These are phyloP conservation scores for Ceratocystis diversiconidia DNA, from an alignment of 2,329 filamentous ascomycete genomes.

Conservation along the genomic window DNA sequence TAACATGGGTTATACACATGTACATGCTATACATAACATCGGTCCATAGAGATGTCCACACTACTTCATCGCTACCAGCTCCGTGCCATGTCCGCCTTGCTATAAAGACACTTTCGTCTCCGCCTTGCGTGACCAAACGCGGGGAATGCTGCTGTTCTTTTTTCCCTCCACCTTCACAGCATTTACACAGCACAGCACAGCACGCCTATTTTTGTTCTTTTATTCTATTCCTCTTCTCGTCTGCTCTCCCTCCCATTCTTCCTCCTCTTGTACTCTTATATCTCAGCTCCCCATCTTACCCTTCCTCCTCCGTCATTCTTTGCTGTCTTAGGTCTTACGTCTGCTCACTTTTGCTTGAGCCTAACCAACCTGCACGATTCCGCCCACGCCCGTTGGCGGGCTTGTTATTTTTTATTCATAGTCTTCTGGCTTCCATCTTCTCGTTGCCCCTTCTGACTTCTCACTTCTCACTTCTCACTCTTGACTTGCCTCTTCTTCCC, in stretches of 20 bases:
- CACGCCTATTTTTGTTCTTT: background rate
- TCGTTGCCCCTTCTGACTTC: background rate
- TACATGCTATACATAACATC: no score
- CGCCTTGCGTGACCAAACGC: background rate
- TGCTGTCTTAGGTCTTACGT: background rate
- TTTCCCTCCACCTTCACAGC: background rate
- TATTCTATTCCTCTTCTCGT: background rate
- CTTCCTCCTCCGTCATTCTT: background rate
- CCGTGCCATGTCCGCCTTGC: background rate
- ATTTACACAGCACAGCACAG: background rate
- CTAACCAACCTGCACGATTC: no score
- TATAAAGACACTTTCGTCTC: background rate
- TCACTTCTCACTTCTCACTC: background rate
- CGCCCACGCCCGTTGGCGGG: no score
- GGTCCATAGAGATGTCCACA: background rate
- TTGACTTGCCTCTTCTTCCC: background rate
- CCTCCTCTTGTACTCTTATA: background rate
- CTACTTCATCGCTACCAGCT: background rate
- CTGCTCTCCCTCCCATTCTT: background rate
- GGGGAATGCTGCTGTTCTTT: background rate
- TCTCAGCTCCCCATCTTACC: background rate
- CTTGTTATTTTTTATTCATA: no score
- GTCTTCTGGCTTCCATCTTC: background rate
- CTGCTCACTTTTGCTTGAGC: no score
- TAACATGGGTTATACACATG: no score